A percentile compares a stretch with the other conserved stretches of the same genome.
phyloP scores from a whole-genome alignment of 2,329 filamentous ascomycete species.

The Talaromyces sp. region DNA sequence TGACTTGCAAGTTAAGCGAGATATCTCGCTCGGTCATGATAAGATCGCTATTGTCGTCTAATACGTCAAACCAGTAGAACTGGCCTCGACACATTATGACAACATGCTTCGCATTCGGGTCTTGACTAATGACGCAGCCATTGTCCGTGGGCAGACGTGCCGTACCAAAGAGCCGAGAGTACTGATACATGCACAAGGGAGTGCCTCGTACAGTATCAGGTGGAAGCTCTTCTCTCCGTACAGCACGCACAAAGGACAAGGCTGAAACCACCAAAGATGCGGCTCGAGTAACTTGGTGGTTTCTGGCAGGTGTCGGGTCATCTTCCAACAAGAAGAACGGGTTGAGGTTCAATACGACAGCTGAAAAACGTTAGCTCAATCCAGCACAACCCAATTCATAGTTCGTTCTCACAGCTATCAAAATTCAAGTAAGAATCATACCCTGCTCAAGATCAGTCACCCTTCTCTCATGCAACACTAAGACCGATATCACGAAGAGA shows the following conservation, averaged over 20 bases:
- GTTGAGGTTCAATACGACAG: conserved; percentile 94
- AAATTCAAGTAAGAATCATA: conserved; percentile 98
- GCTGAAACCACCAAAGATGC: conserved; percentile 90
- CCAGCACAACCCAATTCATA: background rate
- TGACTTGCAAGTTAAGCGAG: conserved; percentile 85
- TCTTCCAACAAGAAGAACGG: conserved; percentile 97
- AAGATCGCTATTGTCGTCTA: conserved; percentile 90
- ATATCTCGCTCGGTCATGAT: conserved; percentile 98
- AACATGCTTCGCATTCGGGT: conserved; percentile 88
- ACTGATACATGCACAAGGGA: conserved; percentile 97
- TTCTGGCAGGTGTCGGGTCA: conserved; percentile 92
- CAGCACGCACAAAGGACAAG: conserved; percentile 87
- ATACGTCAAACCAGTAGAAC: conserved; percentile 98
- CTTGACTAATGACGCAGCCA: conserved; percentile 94
- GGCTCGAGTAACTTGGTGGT: conserved; percentile 93
- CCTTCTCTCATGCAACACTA: background rate
- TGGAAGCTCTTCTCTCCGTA: conserved; percentile 87
- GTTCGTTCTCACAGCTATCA: conserved; percentile 68
- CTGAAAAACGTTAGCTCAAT: conserved; percentile 29
- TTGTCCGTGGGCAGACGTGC: conserved; percentile 91
- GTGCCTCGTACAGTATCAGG: conserved; percentile 83
- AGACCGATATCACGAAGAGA: background rate
- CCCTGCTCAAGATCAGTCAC: conserved; percentile 58
- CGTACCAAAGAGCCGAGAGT: conserved; percentile 91
- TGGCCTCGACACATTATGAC: conserved; percentile 93